These are phyloP conservation scores for Aegilops speltoides DNA, from an alignment of 176 grass and related monocot species.

Conservation along the genomic window DNA sequence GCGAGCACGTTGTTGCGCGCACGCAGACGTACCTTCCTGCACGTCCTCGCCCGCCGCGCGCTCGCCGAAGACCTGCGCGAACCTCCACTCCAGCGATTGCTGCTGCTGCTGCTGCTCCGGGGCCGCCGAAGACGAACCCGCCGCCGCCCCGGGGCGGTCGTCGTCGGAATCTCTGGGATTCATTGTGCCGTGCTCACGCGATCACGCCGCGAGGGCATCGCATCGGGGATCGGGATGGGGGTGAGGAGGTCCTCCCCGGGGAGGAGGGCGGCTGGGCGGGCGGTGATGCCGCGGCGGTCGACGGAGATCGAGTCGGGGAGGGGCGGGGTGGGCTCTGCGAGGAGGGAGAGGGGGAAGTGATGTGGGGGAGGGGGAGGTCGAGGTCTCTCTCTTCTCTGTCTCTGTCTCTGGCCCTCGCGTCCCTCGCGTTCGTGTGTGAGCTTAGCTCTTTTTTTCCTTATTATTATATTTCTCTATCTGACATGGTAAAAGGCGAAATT, in stretches of 20 bases:
- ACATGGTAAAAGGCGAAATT: neutral
- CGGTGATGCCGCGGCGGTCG: conserved; percentile 1
- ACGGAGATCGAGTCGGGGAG: conserved; percentile 47
- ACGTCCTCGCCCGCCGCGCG: conserved; percentile 83
- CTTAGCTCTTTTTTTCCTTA: neutral
- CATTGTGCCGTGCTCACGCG: conserved; percentile 58
- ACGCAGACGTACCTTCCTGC: conserved; percentile 68
- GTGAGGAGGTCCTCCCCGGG: neutral
- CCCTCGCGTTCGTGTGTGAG: neutral
- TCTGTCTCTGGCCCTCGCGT: neutral
- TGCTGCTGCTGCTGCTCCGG: conserved; percentile 30
- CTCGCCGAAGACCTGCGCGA: conserved; percentile 94
- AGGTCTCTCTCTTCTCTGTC: conserved; percentile 1
- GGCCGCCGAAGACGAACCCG: conserved; percentile 6
- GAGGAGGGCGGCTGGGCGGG: neutral
- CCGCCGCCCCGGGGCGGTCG: conserved; percentile 14
- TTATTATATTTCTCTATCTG: neutral
- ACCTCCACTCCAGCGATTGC: conserved; percentile 64
- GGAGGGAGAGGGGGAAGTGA: neutral
- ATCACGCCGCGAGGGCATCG: conserved; percentile 41
- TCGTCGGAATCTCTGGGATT: conserved; percentile 43
- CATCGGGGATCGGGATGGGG: conserved; percentile 35
- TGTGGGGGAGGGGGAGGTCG: conserved; percentile 35
- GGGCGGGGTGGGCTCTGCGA: neutral
- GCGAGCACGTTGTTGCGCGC: neutral